Evolutionary conservation across 352 stramenopile species (phyloP).

Genomic region (Phytophthora crassamura): DNA sequence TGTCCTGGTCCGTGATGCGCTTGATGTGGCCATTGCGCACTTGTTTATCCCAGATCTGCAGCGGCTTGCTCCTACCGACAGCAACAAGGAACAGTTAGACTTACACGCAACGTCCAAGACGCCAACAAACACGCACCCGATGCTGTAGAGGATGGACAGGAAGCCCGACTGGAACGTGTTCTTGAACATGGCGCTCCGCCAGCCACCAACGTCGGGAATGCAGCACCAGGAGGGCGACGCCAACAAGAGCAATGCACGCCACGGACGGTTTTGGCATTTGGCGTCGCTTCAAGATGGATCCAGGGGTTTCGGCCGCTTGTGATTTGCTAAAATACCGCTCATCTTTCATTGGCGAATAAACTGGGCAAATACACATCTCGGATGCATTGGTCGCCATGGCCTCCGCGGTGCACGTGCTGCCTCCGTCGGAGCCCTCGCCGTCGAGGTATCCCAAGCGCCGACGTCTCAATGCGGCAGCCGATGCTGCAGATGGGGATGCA

Average conservation of each 20-base stretch:
- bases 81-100: background rate
- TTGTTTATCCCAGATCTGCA: slow-evolving; percentile 99
- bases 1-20: slow-evolving; percentile 98
- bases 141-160: slow-evolving; percentile 98
- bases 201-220: background rate
- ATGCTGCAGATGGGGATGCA: background rate
- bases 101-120: background rate
- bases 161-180: slow-evolving; percentile 99
- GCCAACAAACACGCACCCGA: slow-evolving; percentile 68
- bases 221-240: background rate
- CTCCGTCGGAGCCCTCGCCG: slow-evolving; percentile 5
- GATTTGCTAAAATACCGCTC: background rate
- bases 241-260: background rate
- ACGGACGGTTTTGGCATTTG: slow-evolving; percentile 16
- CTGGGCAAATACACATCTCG: too few relatives aligned
- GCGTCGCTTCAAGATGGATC: slow-evolving; percentile 26
- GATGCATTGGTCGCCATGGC: slow-evolving; percentile 13
- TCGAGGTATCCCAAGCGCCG: slow-evolving; percentile 15
- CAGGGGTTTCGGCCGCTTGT: slow-evolving; percentile 13
- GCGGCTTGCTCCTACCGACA: slow-evolving; percentile 92
- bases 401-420: slow-evolving; percentile 13
- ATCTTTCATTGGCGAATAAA: background rate
- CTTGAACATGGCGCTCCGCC: slow-evolving; percentile 90
- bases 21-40: slow-evolving; percentile 99
- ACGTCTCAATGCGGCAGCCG: slow-evolving; percentile 10